Percentiles rank a stretch among this genome's conserved stretches.
Evolutionary conservation across 441 rosid species (phyloP).

Genomic region (Populus hybrid): DNA sequence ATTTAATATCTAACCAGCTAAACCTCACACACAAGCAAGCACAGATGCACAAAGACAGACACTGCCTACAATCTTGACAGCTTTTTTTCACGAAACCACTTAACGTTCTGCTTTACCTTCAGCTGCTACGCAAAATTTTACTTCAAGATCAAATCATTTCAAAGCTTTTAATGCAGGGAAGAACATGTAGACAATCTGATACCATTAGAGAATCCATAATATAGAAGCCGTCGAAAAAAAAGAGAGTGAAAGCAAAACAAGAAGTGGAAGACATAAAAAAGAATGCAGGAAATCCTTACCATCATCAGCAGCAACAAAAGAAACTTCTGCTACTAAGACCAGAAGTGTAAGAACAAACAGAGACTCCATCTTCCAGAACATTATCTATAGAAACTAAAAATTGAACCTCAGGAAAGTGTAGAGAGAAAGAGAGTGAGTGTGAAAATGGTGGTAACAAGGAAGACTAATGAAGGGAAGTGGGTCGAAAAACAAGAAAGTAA

Average conservation of each 20-base stretch:
- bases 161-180: neutral
- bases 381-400: slow-evolving; percentile 11
- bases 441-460: neutral
- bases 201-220: neutral
- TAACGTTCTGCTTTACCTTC: neutral
- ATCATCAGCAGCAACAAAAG: slow-evolving; percentile 41
- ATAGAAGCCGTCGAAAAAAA: neutral
- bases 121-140: too few relatives aligned
- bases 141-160: neutral
- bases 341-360: slow-evolving; percentile 26
- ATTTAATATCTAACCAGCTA: slow-evolving; percentile 20
- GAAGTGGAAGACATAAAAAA: neutral
- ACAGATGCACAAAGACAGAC: neutral
- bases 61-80: neutral
- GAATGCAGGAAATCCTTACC: slow-evolving; percentile 31
- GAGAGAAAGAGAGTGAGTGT: slow-evolving; percentile 10
- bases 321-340: slow-evolving; percentile 31
- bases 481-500: slow-evolving; percentile 18
- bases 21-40: neutral
- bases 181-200: neutral
- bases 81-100: neutral
- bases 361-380: slow-evolving; percentile 16
- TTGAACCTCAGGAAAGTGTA: neutral
- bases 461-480: slow-evolving; percentile 17
- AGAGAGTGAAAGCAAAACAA: neutral